Percentiles rank a stretch among this genome's conserved stretches.
phyloP scores from a whole-genome alignment of 164 flowering plant genomes.

The Liriodendron chinense region DNA sequence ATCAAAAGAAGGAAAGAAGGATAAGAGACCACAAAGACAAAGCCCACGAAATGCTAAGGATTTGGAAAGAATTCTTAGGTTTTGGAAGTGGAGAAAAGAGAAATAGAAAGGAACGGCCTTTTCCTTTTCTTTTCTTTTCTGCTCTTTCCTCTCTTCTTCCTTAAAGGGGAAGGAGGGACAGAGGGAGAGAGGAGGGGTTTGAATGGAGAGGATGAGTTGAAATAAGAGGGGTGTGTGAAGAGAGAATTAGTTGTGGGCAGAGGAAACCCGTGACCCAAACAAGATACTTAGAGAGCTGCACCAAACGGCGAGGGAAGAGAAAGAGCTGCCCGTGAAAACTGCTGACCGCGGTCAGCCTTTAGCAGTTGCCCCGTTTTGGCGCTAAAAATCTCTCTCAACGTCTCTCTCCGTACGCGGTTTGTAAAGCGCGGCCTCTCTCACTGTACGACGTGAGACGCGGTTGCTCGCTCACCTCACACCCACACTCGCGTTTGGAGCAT shows the following conservation, averaged over 20 bases:
- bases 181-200: conserved; percentile 5
- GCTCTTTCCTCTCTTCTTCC: background rate
- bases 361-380: conserved; percentile 49
- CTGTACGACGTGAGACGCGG: too few relatives aligned
- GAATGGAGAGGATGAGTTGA: conserved; percentile 12
- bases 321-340: conserved; percentile 40
- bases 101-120: background rate
- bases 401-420: background rate
- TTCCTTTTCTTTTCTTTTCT: background rate
- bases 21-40: background rate
- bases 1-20: background rate
- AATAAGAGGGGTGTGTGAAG: conserved; percentile 6
- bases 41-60: background rate
- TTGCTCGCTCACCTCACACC: too few relatives aligned
- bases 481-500: too few relatives aligned
- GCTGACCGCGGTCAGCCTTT: conserved; percentile 51
- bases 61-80: background rate
- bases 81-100: background rate
- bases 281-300: conserved; percentile 4
- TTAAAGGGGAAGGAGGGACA: background rate
- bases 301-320: background rate
- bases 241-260: conserved; percentile 15
- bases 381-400: conserved; percentile 42
- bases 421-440: background rate
- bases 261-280: conserved; percentile 24